Evolutionary conservation across 75 land plant genomes (phyloP).

Genomic region (Picea sitchensis): DNA sequence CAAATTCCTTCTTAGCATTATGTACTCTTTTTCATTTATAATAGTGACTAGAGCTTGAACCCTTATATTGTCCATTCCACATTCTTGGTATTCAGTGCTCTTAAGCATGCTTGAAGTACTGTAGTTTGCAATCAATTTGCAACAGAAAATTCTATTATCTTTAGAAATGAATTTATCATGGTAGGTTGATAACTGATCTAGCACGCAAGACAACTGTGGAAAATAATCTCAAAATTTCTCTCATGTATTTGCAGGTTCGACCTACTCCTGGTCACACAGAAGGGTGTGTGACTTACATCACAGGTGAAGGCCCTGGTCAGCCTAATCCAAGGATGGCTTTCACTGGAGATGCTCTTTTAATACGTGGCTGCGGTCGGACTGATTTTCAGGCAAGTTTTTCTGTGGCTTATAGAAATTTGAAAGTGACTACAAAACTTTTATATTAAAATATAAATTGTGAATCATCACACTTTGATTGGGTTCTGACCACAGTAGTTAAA

Average conservation of each 20-base stretch:
- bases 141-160: background rate
- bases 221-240: background rate
- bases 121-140: background rate
- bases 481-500: background rate
- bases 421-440: background rate
- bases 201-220: background rate
- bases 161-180: background rate
- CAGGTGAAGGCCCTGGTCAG: conserved; percentile 84
- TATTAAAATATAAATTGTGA: background rate
- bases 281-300: conserved; percentile 98
- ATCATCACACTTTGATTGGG: background rate
- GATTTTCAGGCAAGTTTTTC: conserved; percentile 78
- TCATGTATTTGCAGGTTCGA: conserved; percentile 61
- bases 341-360: conserved; percentile 94
- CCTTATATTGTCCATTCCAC: too few relatives aligned
- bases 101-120: background rate
- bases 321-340: conserved; percentile 93
- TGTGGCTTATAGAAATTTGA: background rate
- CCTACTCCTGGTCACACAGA: conserved; percentile 94
- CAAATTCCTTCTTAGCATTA: background rate
- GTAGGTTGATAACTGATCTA: background rate
- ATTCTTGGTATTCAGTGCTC: background rate
- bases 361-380: conserved; percentile 98
- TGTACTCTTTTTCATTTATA: background rate
- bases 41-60: background rate